phyloP scores from a whole-genome alignment of 495 filamentous ascomycete genomes.

The Mycothermus thermophilus region DNA sequence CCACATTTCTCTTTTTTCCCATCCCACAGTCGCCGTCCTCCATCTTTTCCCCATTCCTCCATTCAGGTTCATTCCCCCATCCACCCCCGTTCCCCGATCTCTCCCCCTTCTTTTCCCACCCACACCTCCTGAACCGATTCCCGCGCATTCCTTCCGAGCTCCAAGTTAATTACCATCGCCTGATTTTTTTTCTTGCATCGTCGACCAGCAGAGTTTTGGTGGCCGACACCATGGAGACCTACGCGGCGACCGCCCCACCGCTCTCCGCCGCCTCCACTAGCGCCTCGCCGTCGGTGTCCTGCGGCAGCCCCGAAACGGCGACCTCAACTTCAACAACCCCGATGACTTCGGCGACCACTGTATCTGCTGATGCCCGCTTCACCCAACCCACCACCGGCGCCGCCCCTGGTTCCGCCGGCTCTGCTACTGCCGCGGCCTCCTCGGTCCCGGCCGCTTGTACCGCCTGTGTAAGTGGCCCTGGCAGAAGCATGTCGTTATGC shows the following conservation, averaged over 20 bases:
- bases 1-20: too few species aligned
- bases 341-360: conserved; percentile 19
- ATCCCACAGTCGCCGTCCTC: too few species aligned
- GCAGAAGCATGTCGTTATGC: too few species aligned
- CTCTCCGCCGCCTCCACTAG: conserved; percentile 17
- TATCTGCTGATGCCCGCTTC: conserved; percentile 9
- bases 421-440: conserved; percentile 22
- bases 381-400: conserved; percentile 9
- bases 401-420: neutral
- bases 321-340: conserved; percentile 14
- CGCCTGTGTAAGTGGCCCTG: conserved; percentile 34
- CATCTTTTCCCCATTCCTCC: too few species aligned
- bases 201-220: too few species aligned
- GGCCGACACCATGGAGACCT: conserved; percentile 23
- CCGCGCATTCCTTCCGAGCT: conserved; percentile 5
- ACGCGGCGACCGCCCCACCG: conserved; percentile 21
- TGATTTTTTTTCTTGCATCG: too few species aligned
- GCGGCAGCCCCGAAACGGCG: conserved; percentile 21
- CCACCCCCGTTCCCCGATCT: too few species aligned
- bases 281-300: conserved; percentile 19
- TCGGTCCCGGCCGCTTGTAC: conserved; percentile 36
- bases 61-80: too few species aligned
- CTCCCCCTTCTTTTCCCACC: too few species aligned
- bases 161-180: conserved; percentile 3
- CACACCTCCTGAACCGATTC: neutral